Percentiles rank a stretch among this genome's conserved stretches.
Conservation (phyloP, 345 rosid species). For the Populus nigra region DNA sequence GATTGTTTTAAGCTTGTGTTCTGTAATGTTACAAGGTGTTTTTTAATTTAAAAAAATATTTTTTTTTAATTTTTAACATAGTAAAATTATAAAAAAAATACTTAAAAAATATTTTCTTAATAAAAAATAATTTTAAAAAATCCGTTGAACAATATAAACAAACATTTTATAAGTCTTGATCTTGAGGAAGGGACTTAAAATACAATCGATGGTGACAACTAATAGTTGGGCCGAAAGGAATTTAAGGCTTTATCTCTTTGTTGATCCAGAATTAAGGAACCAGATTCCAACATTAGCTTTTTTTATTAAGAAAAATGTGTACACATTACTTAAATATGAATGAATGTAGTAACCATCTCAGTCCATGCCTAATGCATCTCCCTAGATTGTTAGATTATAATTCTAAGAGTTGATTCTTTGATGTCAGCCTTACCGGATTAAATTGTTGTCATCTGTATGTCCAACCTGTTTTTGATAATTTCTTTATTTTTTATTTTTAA, state of each 20-base stretch:
- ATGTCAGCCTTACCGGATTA: not conserved
- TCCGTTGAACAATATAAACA: no score
- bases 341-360: not conserved
- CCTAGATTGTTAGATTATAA: not conserved
- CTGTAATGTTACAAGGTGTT: not conserved
- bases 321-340: not conserved
- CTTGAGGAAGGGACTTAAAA: not conserved
- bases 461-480: no score
- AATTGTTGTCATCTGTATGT: no score
- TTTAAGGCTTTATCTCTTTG: constrained; percentile 13
- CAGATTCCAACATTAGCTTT: not conserved
- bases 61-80: no score
- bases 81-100: no score
- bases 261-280: constrained; percentile 15
- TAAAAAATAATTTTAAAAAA: no score
- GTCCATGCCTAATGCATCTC: not conserved
- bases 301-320: not conserved
- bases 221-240: not conserved
- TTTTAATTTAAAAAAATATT: no score
- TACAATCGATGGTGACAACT: constrained; percentile 1
- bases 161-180: not conserved
- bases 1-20: not conserved
- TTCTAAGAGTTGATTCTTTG: not conserved
- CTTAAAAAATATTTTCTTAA: no score
- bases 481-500: no score